Conservation (phyloP, 2,329 filamentous ascomycete species). For the Magnaporthiopsis rhizophila region DNA sequence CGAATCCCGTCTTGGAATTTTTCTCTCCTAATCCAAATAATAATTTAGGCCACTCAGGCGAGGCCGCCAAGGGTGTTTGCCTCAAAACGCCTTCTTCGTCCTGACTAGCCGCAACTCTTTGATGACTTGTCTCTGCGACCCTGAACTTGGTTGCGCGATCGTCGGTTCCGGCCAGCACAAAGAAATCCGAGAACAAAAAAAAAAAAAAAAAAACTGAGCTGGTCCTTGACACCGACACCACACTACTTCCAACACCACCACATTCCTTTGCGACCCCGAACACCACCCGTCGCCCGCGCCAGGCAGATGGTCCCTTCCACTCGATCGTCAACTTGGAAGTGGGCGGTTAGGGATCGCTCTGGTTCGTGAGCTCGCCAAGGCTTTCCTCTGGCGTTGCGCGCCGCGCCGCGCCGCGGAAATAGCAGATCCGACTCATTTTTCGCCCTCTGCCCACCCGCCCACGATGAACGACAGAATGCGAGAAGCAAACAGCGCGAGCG, state of each 20-base stretch:
- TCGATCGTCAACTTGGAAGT: not conserved
- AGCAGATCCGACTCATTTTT: not conserved
- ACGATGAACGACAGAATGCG: conserved; percentile 7
- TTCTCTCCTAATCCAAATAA: not conserved
- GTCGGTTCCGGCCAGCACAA: not conserved
- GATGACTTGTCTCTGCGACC: not conserved
- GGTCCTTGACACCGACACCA: not conserved
- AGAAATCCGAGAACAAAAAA: no score
- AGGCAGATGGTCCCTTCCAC: not conserved
- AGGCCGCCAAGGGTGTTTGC: not conserved
- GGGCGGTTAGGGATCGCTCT: not conserved
- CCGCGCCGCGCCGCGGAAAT: not conserved
- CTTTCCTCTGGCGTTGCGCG: not conserved
- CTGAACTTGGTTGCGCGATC: not conserved
- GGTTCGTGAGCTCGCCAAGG: not conserved
- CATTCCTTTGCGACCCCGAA: not conserved
- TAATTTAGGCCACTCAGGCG: not conserved
- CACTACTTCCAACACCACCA: not conserved
- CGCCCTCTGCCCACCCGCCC: not conserved
- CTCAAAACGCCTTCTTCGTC: not conserved
- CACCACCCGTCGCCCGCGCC: not conserved
- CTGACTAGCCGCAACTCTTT: not conserved
- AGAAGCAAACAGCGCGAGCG: conserved; percentile 5
- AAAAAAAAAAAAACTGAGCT: not conserved
- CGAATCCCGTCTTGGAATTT: not conserved